Conservation (phyloP, 2,329 filamentous ascomycete species). For the Colletotrichum aenigma region DNA sequence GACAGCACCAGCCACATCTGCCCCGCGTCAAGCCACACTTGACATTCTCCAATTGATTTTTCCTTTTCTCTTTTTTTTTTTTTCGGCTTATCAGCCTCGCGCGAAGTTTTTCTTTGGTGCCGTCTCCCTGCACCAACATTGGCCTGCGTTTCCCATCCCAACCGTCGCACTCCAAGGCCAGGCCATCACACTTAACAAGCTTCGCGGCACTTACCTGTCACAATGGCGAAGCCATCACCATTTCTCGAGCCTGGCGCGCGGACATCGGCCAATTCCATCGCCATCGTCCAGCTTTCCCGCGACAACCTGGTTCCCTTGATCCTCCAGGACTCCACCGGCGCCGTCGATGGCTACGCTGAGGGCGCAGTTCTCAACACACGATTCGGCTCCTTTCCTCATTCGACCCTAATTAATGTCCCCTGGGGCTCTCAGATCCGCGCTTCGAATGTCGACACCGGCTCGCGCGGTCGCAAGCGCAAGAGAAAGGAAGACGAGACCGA, state of each 20-base stretch:
- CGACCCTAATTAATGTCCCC: conserved; percentile 74
- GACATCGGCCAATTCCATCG: conserved; percentile 70
- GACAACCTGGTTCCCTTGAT: conserved; percentile 82
- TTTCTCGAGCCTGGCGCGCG: conserved; percentile 75
- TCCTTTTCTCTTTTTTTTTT: neutral
- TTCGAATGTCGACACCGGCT: conserved; percentile 88
- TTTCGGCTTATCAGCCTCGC: neutral
- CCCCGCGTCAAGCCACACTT: conserved; percentile 16
- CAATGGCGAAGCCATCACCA: conserved; percentile 63
- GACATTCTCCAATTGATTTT: neutral
- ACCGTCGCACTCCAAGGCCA: neutral
- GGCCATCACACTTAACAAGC: neutral
- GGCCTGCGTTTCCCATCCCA: neutral
- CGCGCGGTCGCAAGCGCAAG: conserved; percentile 76
- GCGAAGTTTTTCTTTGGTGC: neutral
- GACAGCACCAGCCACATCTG: neutral
- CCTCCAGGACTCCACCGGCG: conserved; percentile 64
- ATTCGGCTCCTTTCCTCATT: conserved; percentile 89
- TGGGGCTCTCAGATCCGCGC: conserved; percentile 95
- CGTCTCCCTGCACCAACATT: neutral
- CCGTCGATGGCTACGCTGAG: conserved; percentile 74
- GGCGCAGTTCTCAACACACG: conserved; percentile 87
- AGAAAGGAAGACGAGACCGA: conserved; percentile 46
- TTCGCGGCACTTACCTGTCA: neutral
- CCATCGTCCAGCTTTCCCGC: conserved; percentile 86